Percentiles rank a stretch among this genome's conserved stretches.
Conservation (phyloP, 768 basidiomycete genomes). For the Gelatoporia subvermispora region DNA sequence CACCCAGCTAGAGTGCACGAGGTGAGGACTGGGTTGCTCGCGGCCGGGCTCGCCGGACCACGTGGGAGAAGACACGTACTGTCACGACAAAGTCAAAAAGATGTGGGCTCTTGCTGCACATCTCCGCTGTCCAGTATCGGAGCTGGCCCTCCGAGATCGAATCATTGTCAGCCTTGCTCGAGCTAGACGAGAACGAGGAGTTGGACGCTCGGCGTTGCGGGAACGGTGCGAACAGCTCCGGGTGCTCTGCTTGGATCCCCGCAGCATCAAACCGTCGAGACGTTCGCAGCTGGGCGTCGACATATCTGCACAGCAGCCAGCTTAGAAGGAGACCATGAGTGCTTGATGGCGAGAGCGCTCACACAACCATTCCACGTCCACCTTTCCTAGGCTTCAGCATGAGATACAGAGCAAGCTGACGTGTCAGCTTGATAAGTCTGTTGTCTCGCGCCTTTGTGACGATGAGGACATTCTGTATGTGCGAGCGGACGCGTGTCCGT, state of each 20-base stretch:
- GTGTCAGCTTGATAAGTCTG: slow-evolving; percentile 88
- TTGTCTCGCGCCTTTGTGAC: slow-evolving; percentile 98
- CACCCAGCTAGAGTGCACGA: slow-evolving; percentile 66
- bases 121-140: slow-evolving; percentile 94
- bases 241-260: slow-evolving; percentile 81
- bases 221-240: slow-evolving; percentile 80
- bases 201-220: slow-evolving; percentile 72
- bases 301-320: slow-evolving; percentile 57
- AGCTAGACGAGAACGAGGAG: slow-evolving; percentile 54
- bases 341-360: slow-evolving; percentile 22
- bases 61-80: slow-evolving; percentile 42
- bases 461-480: slow-evolving; percentile 90
- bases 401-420: slow-evolving; percentile 90
- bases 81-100: slow-evolving; percentile 98
- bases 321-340: slow-evolving; percentile 5
- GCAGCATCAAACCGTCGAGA: slow-evolving; percentile 94
- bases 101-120: slow-evolving; percentile 89
- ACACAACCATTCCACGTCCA: slow-evolving; percentile 85
- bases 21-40: not conserved
- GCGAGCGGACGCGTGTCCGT: slow-evolving; percentile 84
- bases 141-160: slow-evolving; percentile 80
- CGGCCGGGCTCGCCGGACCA: not conserved
- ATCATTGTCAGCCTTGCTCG: slow-evolving; percentile 43
- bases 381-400: slow-evolving; percentile 77
- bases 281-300: slow-evolving; percentile 83